Base-by-base conservation (phyloP, 306 rosid genomes). In the Acacia melanoxylon region DNA sequence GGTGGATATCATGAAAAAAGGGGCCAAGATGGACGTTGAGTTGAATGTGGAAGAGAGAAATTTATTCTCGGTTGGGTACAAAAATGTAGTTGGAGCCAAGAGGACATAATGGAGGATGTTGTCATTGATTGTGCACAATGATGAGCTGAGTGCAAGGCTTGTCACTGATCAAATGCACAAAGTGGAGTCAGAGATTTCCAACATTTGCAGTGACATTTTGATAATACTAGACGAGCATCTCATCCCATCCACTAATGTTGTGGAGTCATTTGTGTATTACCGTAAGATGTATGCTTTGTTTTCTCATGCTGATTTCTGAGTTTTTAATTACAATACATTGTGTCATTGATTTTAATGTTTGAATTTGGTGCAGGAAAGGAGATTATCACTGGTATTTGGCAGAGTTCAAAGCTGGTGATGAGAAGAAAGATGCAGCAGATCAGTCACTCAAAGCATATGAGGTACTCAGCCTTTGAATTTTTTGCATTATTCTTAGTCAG, bases 41-140 rank as follows among this genome's bases (percentile, higher is more conserved):
- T 71, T 81, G 77, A 83, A 81, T 74, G 87, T 87, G 74, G 89
- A 84, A 75, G 89, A 87, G 77, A 87, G 89, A 52, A 87, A 78
- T 66, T 78, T 87, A 62, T 87, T 87, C 35, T 84, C 87, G 12
- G 85, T 84, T 74, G 89, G 87, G 68, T 84, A 84, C 85, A 87
- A 87, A 77, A 87, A 87, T 70, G 85, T 87, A 78, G 82, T 83
- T 42, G 89, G 87, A 41, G 72, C 87, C 1, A 75, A 82, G 42
- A 83, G 89, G 76, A 83, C 85, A 61, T 86, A 85, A 24, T 86
- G 89, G 89, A 86, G 87, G 85, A 83, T 83, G 79, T 46, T 86
- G 33, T 86, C 89, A 68, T 83, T 85, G 3, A 81, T 86, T 40
- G 77, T 78, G 81, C 84, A 78, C 83, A 86, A 84, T 25, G 89